Evolutionary conservation across 805 yeast species (phyloP).

Genomic region (Kurtzmaniella cleridarum): DNA sequence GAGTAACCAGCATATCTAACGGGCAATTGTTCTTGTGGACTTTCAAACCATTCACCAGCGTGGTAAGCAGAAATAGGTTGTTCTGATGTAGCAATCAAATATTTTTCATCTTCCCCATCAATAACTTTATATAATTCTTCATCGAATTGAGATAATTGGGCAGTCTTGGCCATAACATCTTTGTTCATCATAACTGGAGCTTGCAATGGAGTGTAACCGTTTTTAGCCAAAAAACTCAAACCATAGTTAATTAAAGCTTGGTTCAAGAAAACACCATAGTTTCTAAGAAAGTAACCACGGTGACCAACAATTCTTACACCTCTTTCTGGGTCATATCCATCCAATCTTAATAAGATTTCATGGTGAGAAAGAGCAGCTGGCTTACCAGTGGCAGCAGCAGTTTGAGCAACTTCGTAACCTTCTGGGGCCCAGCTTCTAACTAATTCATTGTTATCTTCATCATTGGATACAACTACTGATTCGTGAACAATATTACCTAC

Average conservation of each 20-base stretch:
- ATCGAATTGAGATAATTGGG: conserved; percentile 95
- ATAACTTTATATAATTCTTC: conserved; percentile 96
- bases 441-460: conserved; percentile 87
- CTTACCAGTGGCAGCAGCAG: conserved; percentile 73
- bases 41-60: conserved; percentile 96
- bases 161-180: conserved; percentile 98
- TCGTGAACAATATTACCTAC: conserved; percentile 95
- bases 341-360: conserved; percentile 87
- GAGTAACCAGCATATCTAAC: conserved; percentile 96
- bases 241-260: conserved; percentile 98
- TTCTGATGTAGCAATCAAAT: conserved; percentile 96
- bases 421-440: conserved; percentile 87
- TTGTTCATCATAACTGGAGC: conserved; percentile 99
- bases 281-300: conserved; percentile 95
- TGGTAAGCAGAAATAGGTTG: conserved; percentile 99
- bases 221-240: conserved; percentile 69
- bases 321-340: conserved; percentile 98
- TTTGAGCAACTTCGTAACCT: conserved; percentile 49
- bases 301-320: conserved; percentile 97
- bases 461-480: conserved; percentile 77
- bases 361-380: conserved; percentile 87
- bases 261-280: conserved; percentile 93
- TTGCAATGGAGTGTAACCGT: conserved; percentile 85
- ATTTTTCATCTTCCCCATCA: conserved; percentile 97
- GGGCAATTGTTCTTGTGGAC: conserved; percentile 94